Evolutionary conservation across 2,329 filamentous ascomycete species (phyloP), one percentile per base, ranked within the genome.

Genomic region (Scleromitrula shiraiana): DNA sequence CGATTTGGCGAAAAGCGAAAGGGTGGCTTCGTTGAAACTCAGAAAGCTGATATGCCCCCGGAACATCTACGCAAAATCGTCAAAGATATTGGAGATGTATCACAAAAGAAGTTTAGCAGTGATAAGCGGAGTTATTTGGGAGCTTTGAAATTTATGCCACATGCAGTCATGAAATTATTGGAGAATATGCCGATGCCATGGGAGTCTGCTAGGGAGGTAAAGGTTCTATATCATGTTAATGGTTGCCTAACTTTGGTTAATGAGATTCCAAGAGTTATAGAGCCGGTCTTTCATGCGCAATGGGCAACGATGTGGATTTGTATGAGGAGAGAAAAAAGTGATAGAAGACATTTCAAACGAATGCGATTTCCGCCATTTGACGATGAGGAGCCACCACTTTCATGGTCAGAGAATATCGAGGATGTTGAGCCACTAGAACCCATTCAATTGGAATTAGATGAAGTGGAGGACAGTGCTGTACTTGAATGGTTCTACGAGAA

Each of bases 131-230:
- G 90, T 69, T 98, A 98, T 67, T 77, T 98, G 40, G 94, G 94
- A 54, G 93, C 94, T 27, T 71, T 98, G 54, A 98, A 98, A 70
- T 98, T 96, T 71, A 98, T 98, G 93, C 93, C 93, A 1, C 93
- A 98, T 65, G 93, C 93, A 5, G 93, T 98, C 9, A 71, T 98
- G 70, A 98, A 98, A 73, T 76, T 98, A 20, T 69, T 98, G 49
- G 93, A 98, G 72, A 98, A 98, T 62, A 98, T 98, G 93, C 93
- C 93, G 4, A 98, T 98, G 93, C 93, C 93, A 0, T 98, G 93
- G 93, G 93, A 98, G 70, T 93, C 89, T 49, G 82, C 88, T 22
- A 81, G 90, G 54, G 93, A 98, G 63, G 94, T 98, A 53, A 97
- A 97, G 70, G 93, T 98, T 23, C 75, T 98, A 10, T 98, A 98